Evolutionary conservation across 1,284 basidiomycete species (phyloP).

Genomic region (Rhodotorula sp.): DNA sequence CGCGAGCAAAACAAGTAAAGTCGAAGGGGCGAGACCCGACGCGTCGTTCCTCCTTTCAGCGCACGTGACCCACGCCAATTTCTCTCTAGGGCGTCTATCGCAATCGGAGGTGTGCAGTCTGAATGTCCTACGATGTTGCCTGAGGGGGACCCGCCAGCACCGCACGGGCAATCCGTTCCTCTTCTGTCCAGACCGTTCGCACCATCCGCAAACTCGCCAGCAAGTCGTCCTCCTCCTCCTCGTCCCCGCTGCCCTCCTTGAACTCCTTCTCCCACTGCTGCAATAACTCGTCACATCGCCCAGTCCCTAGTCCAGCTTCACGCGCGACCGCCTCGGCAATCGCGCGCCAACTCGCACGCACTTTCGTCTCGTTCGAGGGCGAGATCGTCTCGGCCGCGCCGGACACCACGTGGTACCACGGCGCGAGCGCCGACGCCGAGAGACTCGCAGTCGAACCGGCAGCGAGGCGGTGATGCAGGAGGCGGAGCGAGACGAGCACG

Average conservation of each 20-base stretch:
- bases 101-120: not conserved
- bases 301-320: slow-evolving; percentile 11
- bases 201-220: slow-evolving; percentile 23
- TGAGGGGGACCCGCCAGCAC: slow-evolving; percentile 5
- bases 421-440: slow-evolving; percentile 17
- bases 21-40: too few relatives aligned
- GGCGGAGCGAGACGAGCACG: slow-evolving; percentile 36
- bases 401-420: slow-evolving; percentile 35
- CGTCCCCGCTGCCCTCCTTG: slow-evolving; percentile 1
- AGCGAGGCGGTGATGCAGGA: not conserved
- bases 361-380: slow-evolving; percentile 32
- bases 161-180: slow-evolving; percentile 23
- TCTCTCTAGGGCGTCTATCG: not conserved
- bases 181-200: slow-evolving; percentile 27
- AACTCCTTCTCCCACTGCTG: slow-evolving; percentile 12
- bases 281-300: slow-evolving; percentile 13
- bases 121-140: not conserved
- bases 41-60: not conserved
- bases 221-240: slow-evolving; percentile 1
- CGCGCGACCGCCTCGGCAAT: slow-evolving; percentile 3
- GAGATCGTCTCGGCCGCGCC: slow-evolving; percentile 36
- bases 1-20: too few relatives aligned
- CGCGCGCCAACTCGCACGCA: slow-evolving; percentile 7
- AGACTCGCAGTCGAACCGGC: not conserved
- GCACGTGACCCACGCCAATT: not conserved